Base-by-base conservation (phyloP, 345 rosid genomes). In the Lepidium sativum region DNA sequence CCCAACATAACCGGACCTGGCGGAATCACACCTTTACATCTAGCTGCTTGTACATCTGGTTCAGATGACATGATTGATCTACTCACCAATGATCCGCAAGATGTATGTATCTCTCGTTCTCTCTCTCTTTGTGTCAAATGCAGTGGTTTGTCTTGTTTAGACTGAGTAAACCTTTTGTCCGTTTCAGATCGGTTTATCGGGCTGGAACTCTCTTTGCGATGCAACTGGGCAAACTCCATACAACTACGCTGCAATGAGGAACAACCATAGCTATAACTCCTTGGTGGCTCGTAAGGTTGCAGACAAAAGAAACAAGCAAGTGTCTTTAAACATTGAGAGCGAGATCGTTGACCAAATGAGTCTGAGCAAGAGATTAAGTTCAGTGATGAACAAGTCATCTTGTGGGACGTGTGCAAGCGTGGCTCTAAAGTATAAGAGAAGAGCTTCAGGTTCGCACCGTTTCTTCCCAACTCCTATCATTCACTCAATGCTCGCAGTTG, bases 401-500 rank as follows among this genome's bases (percentile, higher is more conserved):
- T 91, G 98, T 66, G 70, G 61, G 6, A 78, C 73, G 34, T 88
- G 96, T 77, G 87, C 88, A 15, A 54, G 71, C 7, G 81, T 53
- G 23, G 81, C 84, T 29, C 45, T 83, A 11, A 88, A 79, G 75
- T 81, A 69, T 70, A 68, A 64, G 29, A 71, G 69, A 61, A 82
- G 77, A 76, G 68, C 72, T 34, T 75, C 73, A 2, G 80, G 84
- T 16, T 68, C 89, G 14, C 83, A 50, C 7, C 86, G 91, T 34
- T 67, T 91, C 70, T 89, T 88, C 78, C 87, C 83, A 57, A 86
- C 84, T 34, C 91, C 97, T 6, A 83, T 79, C 39, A 65, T 86
- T 65, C 89, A 88, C 72, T 86, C 96, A 9, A 81, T 91, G 91
- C 92, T 91, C 15, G 83, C 92, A 65, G 75, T 88, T 70, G 98